Percentiles rank a stretch among this genome's conserved stretches.
Conservation (phyloP, 306 rosid genomes). For the Ammopiptanthus mongolicus region DNA sequence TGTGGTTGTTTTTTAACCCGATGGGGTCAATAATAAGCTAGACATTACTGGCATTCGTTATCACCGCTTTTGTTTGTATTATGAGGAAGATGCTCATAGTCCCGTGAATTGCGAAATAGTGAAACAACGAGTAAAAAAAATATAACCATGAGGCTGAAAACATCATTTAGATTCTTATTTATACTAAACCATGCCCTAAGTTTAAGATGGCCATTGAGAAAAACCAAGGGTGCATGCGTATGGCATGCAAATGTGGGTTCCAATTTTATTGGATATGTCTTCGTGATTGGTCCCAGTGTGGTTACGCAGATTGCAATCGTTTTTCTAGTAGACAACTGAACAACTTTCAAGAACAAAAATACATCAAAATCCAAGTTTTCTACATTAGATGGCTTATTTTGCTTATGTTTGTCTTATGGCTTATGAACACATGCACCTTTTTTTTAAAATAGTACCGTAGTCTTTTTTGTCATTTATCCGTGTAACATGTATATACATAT, state of each 20-base stretch:
- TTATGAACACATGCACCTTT: too few relatives aligned
- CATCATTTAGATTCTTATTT: neutral
- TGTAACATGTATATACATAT: too few relatives aligned
- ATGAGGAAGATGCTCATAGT: slow-evolving; percentile 21
- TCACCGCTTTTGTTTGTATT: slow-evolving; percentile 18
- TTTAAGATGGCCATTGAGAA: slow-evolving; percentile 16
- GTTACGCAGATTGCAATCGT: neutral
- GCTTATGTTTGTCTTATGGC: too few relatives aligned
- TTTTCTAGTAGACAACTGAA: neutral
- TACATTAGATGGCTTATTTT: too few relatives aligned
- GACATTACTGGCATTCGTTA: slow-evolving; percentile 12
- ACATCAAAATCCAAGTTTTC: too few relatives aligned
- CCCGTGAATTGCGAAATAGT: slow-evolving; percentile 10
- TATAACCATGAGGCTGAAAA: neutral
- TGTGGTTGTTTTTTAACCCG: neutral
- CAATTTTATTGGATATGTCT: slow-evolving; percentile 25
- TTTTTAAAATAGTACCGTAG: too few relatives aligned
- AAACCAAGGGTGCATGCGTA: neutral
- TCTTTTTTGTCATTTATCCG: too few relatives aligned
- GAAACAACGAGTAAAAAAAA: neutral
- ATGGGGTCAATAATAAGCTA: neutral
- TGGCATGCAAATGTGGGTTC: slow-evolving; percentile 9
- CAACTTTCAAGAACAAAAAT: slow-evolving; percentile 30
- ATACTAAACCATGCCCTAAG: slow-evolving; percentile 14
- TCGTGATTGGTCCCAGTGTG: neutral